Conservation (phyloP, 176 grass and related monocot genomes). For the Carex parvula region DNA sequence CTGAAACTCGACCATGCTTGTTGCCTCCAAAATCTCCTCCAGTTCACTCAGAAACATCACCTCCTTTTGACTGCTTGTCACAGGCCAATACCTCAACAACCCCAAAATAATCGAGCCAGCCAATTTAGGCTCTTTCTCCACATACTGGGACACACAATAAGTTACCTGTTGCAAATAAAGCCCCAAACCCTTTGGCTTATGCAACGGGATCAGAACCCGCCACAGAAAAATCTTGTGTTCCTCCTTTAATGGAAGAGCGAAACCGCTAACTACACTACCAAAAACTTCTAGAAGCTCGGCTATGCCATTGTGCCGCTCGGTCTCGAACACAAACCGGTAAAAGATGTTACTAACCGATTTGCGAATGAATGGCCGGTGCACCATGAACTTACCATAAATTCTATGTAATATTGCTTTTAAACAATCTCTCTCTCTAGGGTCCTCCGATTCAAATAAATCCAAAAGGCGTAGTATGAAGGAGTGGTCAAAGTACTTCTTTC, state of each 20-base stretch:
- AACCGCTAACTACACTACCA: slow-evolving; percentile 91
- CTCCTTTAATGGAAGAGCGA: slow-evolving; percentile 89
- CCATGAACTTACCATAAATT: slow-evolving; percentile 99
- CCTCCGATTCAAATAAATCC: slow-evolving; percentile 90
- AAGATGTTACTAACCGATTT: slow-evolving; percentile 94
- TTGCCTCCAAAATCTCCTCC: slow-evolving; percentile 85
- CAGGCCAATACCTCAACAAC: slow-evolving; percentile 83
- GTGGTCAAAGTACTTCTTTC: slow-evolving; percentile 91
- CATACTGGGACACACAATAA: slow-evolving; percentile 82
- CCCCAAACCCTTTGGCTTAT: slow-evolving; percentile 83
- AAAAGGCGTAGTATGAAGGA: slow-evolving; percentile 80
- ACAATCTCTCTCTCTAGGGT: slow-evolving; percentile 91
- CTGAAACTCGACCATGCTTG: slow-evolving; percentile 65
- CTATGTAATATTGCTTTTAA: slow-evolving; percentile 88
- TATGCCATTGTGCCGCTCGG: slow-evolving; percentile 77
- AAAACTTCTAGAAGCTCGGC: slow-evolving; percentile 95
- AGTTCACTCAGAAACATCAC: slow-evolving; percentile 98
- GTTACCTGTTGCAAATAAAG: slow-evolving; percentile 92
- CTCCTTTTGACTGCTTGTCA: slow-evolving; percentile 97
- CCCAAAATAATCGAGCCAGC: slow-evolving; percentile 62
- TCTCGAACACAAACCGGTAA: slow-evolving; percentile 91
- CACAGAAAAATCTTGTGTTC: slow-evolving; percentile 96
- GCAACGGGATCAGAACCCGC: slow-evolving; percentile 70
- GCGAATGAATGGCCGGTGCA: slow-evolving; percentile 86
- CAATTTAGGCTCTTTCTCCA: slow-evolving; percentile 93